Evolutionary conservation across 2,329 filamentous ascomycete genomes (phyloP).

Genomic region (Aspergillus pseudoviridinutans): DNA sequence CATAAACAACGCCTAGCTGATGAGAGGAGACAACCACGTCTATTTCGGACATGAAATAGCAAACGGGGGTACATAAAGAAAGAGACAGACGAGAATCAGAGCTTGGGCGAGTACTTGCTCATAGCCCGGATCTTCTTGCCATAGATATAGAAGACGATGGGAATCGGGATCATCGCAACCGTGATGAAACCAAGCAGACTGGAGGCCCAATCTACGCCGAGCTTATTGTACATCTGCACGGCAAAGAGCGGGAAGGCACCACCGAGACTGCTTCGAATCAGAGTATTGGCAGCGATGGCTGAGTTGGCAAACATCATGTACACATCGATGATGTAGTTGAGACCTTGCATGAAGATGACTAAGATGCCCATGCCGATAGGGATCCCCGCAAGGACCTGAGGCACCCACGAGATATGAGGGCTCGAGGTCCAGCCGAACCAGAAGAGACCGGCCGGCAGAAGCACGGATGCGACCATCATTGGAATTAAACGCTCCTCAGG

Average conservation of each 20-base stretch:
- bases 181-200: constrained; percentile 35
- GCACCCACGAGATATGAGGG: constrained; percentile 41
- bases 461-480: constrained; percentile 41
- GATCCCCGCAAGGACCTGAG: constrained; percentile 41
- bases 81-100: constrained; percentile 4
- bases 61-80: background rate
- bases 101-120: constrained; percentile 39
- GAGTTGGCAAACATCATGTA: constrained; percentile 37
- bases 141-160: constrained; percentile 46
- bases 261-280: constrained; percentile 31
- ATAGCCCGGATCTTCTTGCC: constrained; percentile 41
- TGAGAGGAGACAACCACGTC: background rate
- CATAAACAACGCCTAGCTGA: background rate
- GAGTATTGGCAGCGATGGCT: constrained; percentile 36
- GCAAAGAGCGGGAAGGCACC: constrained; percentile 30
- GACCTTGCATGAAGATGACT: constrained; percentile 39
- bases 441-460: constrained; percentile 45
- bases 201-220: constrained; percentile 36
- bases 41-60: background rate
- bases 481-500: constrained; percentile 45
- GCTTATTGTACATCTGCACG: constrained; percentile 31
- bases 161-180: constrained; percentile 42
- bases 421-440: constrained; percentile 48
- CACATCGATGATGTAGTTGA: constrained; percentile 41
- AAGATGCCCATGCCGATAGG: constrained; percentile 41